phyloP scores from a whole-genome alignment of 78 protist genomes.

The Goniomonas avonlea region DNA sequence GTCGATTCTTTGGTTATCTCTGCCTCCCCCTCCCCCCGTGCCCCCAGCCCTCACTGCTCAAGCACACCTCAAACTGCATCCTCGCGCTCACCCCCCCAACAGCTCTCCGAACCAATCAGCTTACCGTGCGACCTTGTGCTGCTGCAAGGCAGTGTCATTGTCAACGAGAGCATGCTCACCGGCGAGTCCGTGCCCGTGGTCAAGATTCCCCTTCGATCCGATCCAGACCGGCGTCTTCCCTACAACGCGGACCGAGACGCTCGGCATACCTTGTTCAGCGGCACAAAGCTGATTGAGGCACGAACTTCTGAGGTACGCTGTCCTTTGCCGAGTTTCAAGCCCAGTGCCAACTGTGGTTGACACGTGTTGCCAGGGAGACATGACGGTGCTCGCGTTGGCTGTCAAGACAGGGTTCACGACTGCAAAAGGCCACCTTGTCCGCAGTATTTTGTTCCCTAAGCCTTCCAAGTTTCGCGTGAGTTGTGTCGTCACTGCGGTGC shows the following conservation, averaged over 20 bases:
- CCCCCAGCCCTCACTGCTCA: background rate
- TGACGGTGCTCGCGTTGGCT: no score
- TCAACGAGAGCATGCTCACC: slow-evolving; percentile 86
- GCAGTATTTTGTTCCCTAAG: slow-evolving; percentile 62
- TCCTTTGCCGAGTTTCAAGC: no score
- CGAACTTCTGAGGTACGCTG: no score
- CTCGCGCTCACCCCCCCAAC: no score
- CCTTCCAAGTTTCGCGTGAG: no score
- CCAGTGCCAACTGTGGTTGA: no score
- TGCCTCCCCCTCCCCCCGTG: background rate
- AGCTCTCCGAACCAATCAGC: no score
- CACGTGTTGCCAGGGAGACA: no score
- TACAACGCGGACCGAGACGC: background rate
- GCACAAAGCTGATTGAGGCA: slow-evolving; percentile 3
- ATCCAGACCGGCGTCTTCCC: background rate
- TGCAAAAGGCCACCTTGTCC: slow-evolving; percentile 60
- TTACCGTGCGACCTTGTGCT: slow-evolving; percentile 81
- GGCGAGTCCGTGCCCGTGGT: slow-evolving; percentile 44
- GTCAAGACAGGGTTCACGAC: slow-evolving; percentile 58
- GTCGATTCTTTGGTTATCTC: background rate
- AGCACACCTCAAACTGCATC: no score
- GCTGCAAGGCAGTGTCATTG: slow-evolving; percentile 76
- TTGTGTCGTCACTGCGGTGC: no score
- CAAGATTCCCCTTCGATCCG: slow-evolving; percentile 6
- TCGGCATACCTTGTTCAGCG: background rate